These are phyloP conservation scores for Globisporangium polare DNA, from an alignment of 352 stramenopile species.

Conservation along the genomic window DNA sequence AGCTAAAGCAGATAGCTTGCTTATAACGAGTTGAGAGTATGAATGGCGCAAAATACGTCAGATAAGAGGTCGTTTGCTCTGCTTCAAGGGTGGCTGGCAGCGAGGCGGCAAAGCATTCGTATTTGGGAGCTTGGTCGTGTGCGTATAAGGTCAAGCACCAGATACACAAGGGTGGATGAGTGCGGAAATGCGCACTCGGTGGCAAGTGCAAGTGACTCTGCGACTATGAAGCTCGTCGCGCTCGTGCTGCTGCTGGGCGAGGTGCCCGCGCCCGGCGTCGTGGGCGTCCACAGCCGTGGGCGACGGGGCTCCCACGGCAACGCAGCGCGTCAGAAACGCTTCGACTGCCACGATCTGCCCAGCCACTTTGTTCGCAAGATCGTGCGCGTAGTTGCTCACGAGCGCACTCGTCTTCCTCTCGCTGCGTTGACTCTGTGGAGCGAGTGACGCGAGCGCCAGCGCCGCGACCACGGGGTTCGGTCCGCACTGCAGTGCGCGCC, in stretches of 20 bases:
- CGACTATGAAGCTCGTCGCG: neutral
- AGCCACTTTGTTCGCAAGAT: neutral
- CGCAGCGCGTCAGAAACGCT: constrained; percentile 6
- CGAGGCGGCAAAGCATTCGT: too few relatives aligned
- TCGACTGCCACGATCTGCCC: constrained; percentile 4
- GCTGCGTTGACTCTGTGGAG: neutral
- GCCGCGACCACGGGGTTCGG: constrained; percentile 14
- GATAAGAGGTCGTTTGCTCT: neutral
- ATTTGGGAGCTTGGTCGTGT: too few relatives aligned
- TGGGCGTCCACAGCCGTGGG: neutral
- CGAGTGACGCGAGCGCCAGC: constrained; percentile 11
- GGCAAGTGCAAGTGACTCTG: constrained; percentile 7
- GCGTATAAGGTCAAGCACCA: too few relatives aligned
- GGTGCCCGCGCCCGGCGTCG: neutral
- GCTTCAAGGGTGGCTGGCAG: neutral
- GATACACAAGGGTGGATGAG: constrained; percentile 3
- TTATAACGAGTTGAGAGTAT: neutral
- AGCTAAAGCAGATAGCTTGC: neutral
- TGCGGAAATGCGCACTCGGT: constrained; percentile 18
- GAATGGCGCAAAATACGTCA: neutral
- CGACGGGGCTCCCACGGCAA: neutral
- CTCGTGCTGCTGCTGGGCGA: neutral
- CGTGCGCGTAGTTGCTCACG: neutral
- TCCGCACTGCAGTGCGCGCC: neutral
- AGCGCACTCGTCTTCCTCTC: neutral